Conservation (phyloP, 345 rosid species). For the Bruguiera sexangula region DNA sequence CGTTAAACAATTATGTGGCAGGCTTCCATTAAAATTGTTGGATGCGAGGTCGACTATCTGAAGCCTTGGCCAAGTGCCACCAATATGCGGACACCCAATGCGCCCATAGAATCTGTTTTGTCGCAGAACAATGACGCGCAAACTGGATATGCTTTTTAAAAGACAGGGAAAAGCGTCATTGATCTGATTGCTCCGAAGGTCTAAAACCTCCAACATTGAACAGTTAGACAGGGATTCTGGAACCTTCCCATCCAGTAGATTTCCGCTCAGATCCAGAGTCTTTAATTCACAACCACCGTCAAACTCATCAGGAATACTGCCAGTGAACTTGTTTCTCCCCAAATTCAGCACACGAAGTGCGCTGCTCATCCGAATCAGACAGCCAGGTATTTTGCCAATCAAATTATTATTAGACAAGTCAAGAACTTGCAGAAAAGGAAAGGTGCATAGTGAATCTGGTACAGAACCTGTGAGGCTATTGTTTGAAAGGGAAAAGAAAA, state of each 20-base stretch:
- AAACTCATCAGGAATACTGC: constrained; percentile 15
- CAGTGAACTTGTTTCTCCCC: constrained; percentile 15
- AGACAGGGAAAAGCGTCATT: constrained; percentile 30
- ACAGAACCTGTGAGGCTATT: constrained; percentile 27
- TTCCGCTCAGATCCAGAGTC: constrained; percentile 32
- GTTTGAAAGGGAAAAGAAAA: constrained; percentile 26
- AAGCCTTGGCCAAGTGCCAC: constrained; percentile 4
- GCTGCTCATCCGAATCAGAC: neutral
- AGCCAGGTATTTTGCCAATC: constrained; percentile 27
- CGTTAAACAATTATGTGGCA: constrained; percentile 1
- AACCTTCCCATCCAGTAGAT: constrained; percentile 24
- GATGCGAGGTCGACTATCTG: constrained; percentile 33
- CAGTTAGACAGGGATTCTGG: constrained; percentile 25
- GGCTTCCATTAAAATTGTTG: constrained; percentile 22
- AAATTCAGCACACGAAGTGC: constrained; percentile 22
- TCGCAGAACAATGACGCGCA: constrained; percentile 31
- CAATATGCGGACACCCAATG: neutral
- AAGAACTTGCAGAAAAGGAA: constrained; percentile 10
- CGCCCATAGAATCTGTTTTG: constrained; percentile 19
- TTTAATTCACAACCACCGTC: constrained; percentile 8
- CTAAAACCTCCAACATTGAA: constrained; percentile 25
- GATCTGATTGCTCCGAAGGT: constrained; percentile 29
- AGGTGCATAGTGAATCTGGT: constrained; percentile 31
- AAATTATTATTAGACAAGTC: constrained; percentile 37
- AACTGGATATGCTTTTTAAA: constrained; percentile 16